Conservation (phyloP, 2,329 filamentous ascomycete species). For the Fusarium sp. region DNA sequence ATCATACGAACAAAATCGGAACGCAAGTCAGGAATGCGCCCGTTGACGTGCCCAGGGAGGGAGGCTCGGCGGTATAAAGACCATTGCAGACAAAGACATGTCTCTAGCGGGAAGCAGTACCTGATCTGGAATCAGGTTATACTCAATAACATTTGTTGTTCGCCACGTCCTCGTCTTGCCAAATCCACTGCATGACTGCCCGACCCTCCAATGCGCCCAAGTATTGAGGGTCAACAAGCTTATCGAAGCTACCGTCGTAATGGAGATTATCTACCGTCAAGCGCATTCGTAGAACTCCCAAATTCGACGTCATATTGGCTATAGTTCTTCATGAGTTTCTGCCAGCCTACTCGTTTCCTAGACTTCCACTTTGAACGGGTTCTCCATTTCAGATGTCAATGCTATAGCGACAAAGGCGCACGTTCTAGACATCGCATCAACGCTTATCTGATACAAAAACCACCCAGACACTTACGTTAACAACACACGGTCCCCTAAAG, state of each 20-base stretch:
- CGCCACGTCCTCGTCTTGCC: rapidly evolving
- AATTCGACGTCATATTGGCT: neutral
- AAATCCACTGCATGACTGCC: neutral
- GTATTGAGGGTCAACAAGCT: neutral
- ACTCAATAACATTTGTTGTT: neutral
- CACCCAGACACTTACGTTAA: rapidly evolving
- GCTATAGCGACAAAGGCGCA: neutral
- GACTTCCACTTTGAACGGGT: rapidly evolving
- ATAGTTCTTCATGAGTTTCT: too few relatives aligned
- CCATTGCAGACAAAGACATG: rapidly evolving
- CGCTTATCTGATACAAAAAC: neutral
- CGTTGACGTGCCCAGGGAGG: neutral
- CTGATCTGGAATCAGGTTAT: too few relatives aligned
- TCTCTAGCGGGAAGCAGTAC: too few relatives aligned
- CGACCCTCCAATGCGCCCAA: rapidly evolving
- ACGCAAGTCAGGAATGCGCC: neutral
- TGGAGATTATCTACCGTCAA: neutral
- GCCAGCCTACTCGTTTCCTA: rapidly evolving
- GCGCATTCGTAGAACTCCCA: neutral
- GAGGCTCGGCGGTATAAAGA: neutral
- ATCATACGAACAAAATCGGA: neutral
- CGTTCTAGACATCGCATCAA: neutral
- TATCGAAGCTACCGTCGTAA: neutral
- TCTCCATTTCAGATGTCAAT: too few relatives aligned
- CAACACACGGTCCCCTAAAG: rapidly evolving